A percentile compares a stretch with the other conserved stretches of the same genome.
These are phyloP conservation scores for Podospora bellae-mahoneyi DNA, from an alignment of 495 filamentous ascomycete species.

Conservation along the genomic window DNA sequence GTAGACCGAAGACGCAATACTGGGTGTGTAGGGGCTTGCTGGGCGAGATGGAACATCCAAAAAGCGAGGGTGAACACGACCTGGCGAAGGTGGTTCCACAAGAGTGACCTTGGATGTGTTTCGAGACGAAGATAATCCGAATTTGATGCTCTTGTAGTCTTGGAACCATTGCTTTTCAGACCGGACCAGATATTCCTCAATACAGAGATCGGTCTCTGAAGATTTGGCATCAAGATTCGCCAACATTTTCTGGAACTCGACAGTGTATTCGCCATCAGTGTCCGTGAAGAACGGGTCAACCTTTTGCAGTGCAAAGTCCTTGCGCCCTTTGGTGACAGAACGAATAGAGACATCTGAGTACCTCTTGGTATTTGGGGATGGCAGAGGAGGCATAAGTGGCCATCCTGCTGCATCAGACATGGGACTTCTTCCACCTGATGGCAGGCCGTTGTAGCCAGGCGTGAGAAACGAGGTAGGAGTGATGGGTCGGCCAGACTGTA, in stretches of 20 bases:
- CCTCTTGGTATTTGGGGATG: background rate
- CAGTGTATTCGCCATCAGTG: constrained; percentile 54
- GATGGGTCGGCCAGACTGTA: constrained; percentile 10
- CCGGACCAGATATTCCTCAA: constrained; percentile 60
- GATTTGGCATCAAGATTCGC: constrained; percentile 52
- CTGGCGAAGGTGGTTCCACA: background rate
- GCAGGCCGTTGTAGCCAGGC: constrained; percentile 31
- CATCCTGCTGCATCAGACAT: background rate
- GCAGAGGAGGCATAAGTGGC: constrained; percentile 14
- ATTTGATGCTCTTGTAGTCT: constrained; percentile 37
- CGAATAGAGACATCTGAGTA: constrained; percentile 14
- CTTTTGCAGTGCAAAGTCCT: constrained; percentile 53
- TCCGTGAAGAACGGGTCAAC: constrained; percentile 66
- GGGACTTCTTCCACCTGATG: constrained; percentile 9
- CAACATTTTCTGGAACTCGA: constrained; percentile 53
- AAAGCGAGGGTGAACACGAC: constrained; percentile 8
- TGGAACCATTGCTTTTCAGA: constrained; percentile 64
- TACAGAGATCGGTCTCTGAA: constrained; percentile 56
- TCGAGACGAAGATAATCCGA: constrained; percentile 22
- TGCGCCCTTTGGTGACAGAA: constrained; percentile 26
- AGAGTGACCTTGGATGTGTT: constrained; percentile 14
- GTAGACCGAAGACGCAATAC: constrained; percentile 18
- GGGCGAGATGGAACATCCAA: constrained; percentile 15
- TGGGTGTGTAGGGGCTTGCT: constrained; percentile 15
- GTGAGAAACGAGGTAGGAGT: constrained; percentile 15